Evolutionary conservation across 768 basidiomycete genomes (phyloP), one percentile per base, ranked within the genome.

Genomic region (Clitopilus hobsonii): DNA sequence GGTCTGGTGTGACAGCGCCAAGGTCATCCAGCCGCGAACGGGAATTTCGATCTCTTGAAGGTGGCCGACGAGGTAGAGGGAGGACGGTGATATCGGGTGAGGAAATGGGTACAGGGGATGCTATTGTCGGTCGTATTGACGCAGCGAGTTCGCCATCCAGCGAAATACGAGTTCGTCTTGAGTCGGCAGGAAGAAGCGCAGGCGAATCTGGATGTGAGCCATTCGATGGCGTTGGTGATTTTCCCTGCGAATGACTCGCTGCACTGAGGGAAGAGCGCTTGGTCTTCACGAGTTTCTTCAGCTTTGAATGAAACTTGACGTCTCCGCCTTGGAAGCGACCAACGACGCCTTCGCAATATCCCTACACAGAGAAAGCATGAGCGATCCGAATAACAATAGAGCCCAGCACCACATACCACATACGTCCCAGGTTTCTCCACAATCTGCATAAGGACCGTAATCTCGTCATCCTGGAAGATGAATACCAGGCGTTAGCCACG

Each of bases 311-410:
- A 63, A 93, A 89, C 6, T 72, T 79, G 8, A 94, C 91, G 55
- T 86, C 73, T 20, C 67, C 59, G 0, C 79, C 84, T 16, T 71
- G 70, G 64, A 94, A 93, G 5, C 83, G 78, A 8, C 91, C 91
- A 2, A 94, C 88, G 52, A 94, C 88, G 52, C 86, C 91, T 71
- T 94, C 91, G 63, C 91, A 94, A 60, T 86, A 89, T 3, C 92
- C 91, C 90, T 91, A 60, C 0, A 49, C 20, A 52, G 14, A 13
- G 38, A 48, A 18, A n/a, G n/a, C n/a, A n/a, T n/a, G n/a, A n/a
- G n/a, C n/a, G n/a, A n/a, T n/a, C n/a, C n/a, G n/a, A n/a, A n/a
- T n/a, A n/a, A n/a, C n/a, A n/a, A n/a, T n/a, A n/a, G n/a, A n/a
- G n/a, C n/a, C n/a, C n/a, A 20, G n/a, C 13, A 59, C 59, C 30